Percentiles rank a stretch among this genome's conserved stretches.
phyloP scores from a whole-genome alignment of 805 yeast species.

The Metschnikowia cerradonensis region DNA sequence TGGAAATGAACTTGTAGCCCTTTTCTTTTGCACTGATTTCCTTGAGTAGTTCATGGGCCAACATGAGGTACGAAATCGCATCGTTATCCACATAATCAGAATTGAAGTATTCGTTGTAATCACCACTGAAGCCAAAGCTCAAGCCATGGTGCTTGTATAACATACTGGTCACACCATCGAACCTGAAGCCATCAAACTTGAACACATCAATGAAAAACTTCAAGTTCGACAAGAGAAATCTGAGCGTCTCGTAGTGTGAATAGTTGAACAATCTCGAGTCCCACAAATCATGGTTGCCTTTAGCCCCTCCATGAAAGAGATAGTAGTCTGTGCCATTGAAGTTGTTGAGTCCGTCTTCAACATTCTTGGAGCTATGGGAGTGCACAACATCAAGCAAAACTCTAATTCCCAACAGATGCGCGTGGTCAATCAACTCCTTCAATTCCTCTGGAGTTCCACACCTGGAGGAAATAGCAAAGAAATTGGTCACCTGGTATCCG shows the following conservation, averaged over 20 bases:
- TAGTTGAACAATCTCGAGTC: slow-evolving; percentile 94
- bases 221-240: slow-evolving; percentile 80
- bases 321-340: slow-evolving; percentile 96
- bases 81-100: slow-evolving; percentile 78
- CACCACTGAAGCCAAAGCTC: slow-evolving; percentile 87
- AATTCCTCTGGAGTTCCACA: slow-evolving; percentile 95
- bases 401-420: slow-evolving; percentile 81
- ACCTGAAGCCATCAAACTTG: slow-evolving; percentile 90
- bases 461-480: slow-evolving; percentile 85
- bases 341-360: slow-evolving; percentile 85
- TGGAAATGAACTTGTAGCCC: slow-evolving; percentile 53
- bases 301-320: slow-evolving; percentile 87
- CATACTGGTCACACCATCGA: slow-evolving; percentile 96
- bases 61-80: slow-evolving; percentile 79
- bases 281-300: slow-evolving; percentile 90
- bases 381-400: slow-evolving; percentile 92
- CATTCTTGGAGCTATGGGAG: slow-evolving; percentile 93
- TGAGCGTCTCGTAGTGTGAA: slow-evolving; percentile 83
- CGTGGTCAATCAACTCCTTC: slow-evolving; percentile 84
- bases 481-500: slow-evolving; percentile 94
- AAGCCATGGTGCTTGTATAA: slow-evolving; percentile 88
- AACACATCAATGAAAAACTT: slow-evolving; percentile 80
- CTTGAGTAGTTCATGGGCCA: slow-evolving; percentile 78
- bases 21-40: slow-evolving; percentile 42
- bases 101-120: slow-evolving; percentile 85